Evolutionary conservation across 2,329 filamentous ascomycete genomes (phyloP).

Genomic region (Sarocladium brachiariae): DNA sequence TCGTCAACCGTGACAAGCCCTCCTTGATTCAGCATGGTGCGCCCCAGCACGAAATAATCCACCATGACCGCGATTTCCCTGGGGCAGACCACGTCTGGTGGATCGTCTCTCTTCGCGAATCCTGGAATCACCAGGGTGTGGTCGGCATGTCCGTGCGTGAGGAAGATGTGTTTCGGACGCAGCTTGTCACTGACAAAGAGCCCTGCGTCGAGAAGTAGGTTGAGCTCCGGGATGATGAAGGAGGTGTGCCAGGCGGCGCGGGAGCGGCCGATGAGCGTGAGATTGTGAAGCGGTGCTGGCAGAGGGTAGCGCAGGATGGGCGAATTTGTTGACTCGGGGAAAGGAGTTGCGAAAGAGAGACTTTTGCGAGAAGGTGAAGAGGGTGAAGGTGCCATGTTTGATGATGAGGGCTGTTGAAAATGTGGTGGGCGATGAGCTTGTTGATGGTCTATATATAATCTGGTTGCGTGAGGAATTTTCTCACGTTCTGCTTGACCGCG

Average conservation of each 20-base stretch:
- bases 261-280: conserved; percentile 38
- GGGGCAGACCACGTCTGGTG: conserved; percentile 40
- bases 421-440: no score
- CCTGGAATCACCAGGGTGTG: conserved; percentile 36
- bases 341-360: conserved; percentile 33
- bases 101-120: conserved; percentile 36
- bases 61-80: conserved; percentile 31
- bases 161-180: conserved; percentile 41
- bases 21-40: conserved; percentile 35
- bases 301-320: conserved; percentile 39
- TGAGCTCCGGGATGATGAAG: conserved; percentile 42
- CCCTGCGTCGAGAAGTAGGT: conserved; percentile 42
- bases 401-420: no score
- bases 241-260: conserved; percentile 46
- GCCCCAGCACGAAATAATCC: conserved; percentile 33
- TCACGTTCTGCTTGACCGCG: no score
- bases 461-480: background rate
- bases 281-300: conserved; percentile 34
- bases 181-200: conserved; percentile 34
- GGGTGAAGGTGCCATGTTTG: background rate
- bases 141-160: conserved; percentile 43
- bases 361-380: background rate
- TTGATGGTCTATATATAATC: no score
- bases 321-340: conserved; percentile 36
- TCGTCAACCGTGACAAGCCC: conserved; percentile 26